Percentiles rank a stretch among this genome's conserved stretches.
Conservation (phyloP, 225 moss, liverwort and hornwort genomes). For the Sphagnum contortum region DNA sequence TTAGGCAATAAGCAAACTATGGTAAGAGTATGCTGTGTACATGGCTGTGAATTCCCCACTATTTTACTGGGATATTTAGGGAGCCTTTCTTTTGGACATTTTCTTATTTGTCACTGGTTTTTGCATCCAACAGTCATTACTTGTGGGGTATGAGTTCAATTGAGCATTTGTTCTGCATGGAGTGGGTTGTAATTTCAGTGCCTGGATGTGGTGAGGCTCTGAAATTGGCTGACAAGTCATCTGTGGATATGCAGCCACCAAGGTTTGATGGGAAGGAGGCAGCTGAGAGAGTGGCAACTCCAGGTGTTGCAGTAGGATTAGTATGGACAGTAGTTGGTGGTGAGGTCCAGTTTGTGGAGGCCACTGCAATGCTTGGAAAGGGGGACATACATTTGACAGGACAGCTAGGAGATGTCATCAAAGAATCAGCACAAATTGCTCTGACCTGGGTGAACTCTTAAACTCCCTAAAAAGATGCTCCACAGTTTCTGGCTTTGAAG, state of each 20-base stretch:
- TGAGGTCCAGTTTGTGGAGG: slow-evolving; percentile 51
- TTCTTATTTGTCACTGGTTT: too few relatives aligned
- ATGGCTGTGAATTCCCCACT: too few relatives aligned
- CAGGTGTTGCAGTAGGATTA: slow-evolving; percentile 51
- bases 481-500: neutral
- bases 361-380: slow-evolving; percentile 54
- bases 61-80: too few relatives aligned
- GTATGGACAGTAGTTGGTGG: slow-evolving; percentile 65
- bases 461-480: neutral
- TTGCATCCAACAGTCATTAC: too few relatives aligned
- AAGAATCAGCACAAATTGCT: slow-evolving; percentile 55
- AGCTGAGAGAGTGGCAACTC: slow-evolving; percentile 52
- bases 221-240: too few relatives aligned
- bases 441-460: slow-evolving; percentile 41
- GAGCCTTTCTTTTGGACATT: too few relatives aligned
- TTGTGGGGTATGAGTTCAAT: too few relatives aligned
- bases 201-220: too few relatives aligned
- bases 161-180: too few relatives aligned
- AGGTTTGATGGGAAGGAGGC: slow-evolving; percentile 56
- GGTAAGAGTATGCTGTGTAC: too few relatives aligned
- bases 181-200: too few relatives aligned
- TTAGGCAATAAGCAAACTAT: too few relatives aligned
- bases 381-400: slow-evolving; percentile 53
- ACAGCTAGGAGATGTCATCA: slow-evolving; percentile 51
- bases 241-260: slow-evolving; percentile 27